Conservation (phyloP, 2,329 filamentous ascomycete genomes). For the Acephala macrosclerotiorum region DNA sequence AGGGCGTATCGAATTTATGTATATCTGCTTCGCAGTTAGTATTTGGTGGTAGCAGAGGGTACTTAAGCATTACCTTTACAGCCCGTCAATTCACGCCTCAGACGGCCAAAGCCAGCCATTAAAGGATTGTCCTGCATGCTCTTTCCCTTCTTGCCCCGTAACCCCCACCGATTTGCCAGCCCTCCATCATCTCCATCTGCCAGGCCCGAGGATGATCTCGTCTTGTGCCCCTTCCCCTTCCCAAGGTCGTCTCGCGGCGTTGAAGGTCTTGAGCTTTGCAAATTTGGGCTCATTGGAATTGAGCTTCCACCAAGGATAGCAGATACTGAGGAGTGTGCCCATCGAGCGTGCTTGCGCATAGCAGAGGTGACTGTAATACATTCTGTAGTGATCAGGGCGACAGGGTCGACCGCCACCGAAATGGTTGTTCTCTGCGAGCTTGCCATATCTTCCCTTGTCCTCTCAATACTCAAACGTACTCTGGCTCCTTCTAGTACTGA, state of each 20-base stretch:
- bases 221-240: slow-evolving; percentile 34
- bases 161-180: slow-evolving; percentile 86
- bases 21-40: slow-evolving; percentile 68
- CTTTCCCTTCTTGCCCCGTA: slow-evolving; percentile 94
- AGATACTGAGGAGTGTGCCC: slow-evolving; percentile 94
- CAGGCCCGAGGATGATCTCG: slow-evolving; percentile 32
- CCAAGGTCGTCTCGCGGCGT: slow-evolving; percentile 41
- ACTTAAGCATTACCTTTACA: slow-evolving; percentile 69
- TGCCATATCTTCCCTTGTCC: slow-evolving; percentile 33
- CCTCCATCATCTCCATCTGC: slow-evolving; percentile 61
- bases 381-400: slow-evolving; percentile 95
- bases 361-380: slow-evolving; percentile 98
- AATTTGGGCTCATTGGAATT: slow-evolving; percentile 48
- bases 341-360: slow-evolving; percentile 97
- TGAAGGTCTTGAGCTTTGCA: slow-evolving; percentile 55
- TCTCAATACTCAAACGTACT: slow-evolving; percentile 16
- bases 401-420: slow-evolving; percentile 86
- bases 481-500: slow-evolving; percentile 20
- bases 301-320: slow-evolving; percentile 85
- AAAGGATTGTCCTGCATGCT: slow-evolving; percentile 97
- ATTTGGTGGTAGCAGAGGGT: slow-evolving; percentile 12
- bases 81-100: slow-evolving; percentile 85
- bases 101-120: slow-evolving; percentile 90
- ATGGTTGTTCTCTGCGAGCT: slow-evolving; percentile 50
- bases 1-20: slow-evolving; percentile 84